Evolutionary conservation across 306 rosid species (phyloP), one percentile per base, ranked within the genome.

Genomic region (Corylus heterophylla): DNA sequence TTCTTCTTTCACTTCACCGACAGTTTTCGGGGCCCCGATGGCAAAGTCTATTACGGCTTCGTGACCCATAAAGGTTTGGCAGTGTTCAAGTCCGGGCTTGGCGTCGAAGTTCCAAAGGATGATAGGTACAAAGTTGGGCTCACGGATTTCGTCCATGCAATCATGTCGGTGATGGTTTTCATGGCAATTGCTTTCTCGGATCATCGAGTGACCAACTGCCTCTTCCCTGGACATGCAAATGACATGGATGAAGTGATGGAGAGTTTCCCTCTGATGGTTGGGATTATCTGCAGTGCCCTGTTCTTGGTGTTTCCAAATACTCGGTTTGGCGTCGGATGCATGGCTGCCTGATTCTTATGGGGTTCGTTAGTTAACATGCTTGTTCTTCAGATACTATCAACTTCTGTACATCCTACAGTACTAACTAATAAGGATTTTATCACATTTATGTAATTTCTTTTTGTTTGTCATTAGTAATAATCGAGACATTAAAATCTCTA

Each of bases 91-190:
- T 74, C 93, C 0, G 91, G 96, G 0, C 54, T 86, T 3, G n/a
- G 58, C 0, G 85, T 89, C 12, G 81, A 81, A 1, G 89, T 89
- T 2, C 96, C 93, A 0, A 72, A 75, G 1, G 98, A 92, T 3
- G 93, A 88, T 39, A 66, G 71, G 76, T 88, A 78, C 49, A 83
- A 71, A 52, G 31, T 85, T 7, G 84, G 86, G 5, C 35, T 89
- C 25, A 86, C 84, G 0, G 97, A 94, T 61, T 88, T 92, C 0
- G 94, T 92, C 12, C 98, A 94, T 27, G 98, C 94, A 0, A 17
- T 85, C 2, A 90, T 92, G 98, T 94, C 96, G 0, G 94, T 89
- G 2, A 85, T 92, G 92, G 92, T 94, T 56, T 94, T 92, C 22
- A 80, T 80, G 47, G 92, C 94, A 0, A 92, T 94, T 3, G 94